phyloP scores from a whole-genome alignment of 176 grass and related monocot genomes.

The Oryza punctata region DNA sequence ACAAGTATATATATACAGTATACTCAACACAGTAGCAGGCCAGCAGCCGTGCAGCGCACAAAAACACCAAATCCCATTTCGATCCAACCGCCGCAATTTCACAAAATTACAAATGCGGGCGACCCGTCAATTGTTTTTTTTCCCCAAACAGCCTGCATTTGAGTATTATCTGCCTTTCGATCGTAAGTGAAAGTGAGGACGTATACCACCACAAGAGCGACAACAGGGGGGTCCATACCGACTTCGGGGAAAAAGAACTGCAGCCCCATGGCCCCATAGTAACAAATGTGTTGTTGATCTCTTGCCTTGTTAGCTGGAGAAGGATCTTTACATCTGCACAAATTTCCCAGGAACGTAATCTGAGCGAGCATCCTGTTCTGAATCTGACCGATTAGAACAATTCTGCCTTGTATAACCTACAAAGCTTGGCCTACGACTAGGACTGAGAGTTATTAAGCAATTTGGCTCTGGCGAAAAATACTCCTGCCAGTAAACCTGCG shows the following conservation, averaged over 20 bases:
- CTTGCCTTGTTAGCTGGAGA: conserved; percentile 33
- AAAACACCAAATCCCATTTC: neutral
- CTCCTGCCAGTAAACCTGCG: conserved; percentile 79
- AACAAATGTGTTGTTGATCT: conserved; percentile 25
- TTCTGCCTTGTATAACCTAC: conserved; percentile 21
- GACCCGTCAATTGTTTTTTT: neutral
- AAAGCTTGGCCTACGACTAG: conserved; percentile 28
- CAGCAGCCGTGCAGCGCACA: neutral
- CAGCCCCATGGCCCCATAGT: neutral
- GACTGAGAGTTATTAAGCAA: conserved; percentile 49
- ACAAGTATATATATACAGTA: neutral
- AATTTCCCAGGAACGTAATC: conserved; percentile 11
- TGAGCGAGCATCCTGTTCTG: neutral
- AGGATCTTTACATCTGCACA: conserved; percentile 39
- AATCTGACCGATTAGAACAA: neutral
- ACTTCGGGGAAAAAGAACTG: neutral
- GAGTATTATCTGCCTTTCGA: conserved; percentile 19
- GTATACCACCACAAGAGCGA: conserved; percentile 42
- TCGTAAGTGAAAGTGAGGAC: conserved; percentile 34
- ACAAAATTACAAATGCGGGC: conserved; percentile 19
- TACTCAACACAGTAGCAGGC: neutral
- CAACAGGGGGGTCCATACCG: conserved; percentile 16
- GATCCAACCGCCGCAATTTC: neutral
- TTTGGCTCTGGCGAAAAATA: conserved; percentile 88
- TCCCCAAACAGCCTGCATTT: conserved; percentile 3